Evolutionary conservation across 345 rosid species (phyloP), one percentile per base, ranked within the genome.

Genomic region (Garcia nutans): DNA sequence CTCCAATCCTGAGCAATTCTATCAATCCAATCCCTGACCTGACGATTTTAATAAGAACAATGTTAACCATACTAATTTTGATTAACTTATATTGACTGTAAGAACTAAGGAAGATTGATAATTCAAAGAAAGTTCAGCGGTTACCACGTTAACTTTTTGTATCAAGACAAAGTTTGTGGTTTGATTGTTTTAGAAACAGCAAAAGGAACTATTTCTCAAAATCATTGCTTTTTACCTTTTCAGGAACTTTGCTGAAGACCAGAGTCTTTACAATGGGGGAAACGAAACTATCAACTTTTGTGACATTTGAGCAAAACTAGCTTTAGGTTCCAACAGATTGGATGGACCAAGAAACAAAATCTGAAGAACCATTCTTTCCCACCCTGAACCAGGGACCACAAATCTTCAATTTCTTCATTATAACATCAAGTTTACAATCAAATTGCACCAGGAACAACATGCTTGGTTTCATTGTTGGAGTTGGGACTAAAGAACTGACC

Each of bases 321-420:
- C 89, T 22, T 93, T 93, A 33, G 99, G 99, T 80, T 95, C 99
- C 82, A 95, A 82, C 76, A 95, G 92, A 85, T 95, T 91, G 20
- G 97, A 90, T 0, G 97, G 99, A 49, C 99, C 97, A 10, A 95
- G 97, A 80, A 95, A 95, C 82, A 93, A 77, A 55, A 95, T 95
- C 73, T 95, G 98, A 41, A 95, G 88, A 72, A 96, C 99, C 98
- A 93, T 93, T 87, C 99, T 90, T 83, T 96, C 99, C 99, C 99
- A 96, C 8, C 99, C 98, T 96, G 87, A 85, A 87, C 31, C 42
- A 74, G 67, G 16, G 78, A 76, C 26, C 45, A 54, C 20, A 3
- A 49, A 23, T 13, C n/a, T 67, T 68, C 65, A 72, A 26, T 60
- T 71, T 63, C 61, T 74, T 55, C 33, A 64, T 31, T 3, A 45